Evolutionary conservation across 2,329 filamentous ascomycete genomes (phyloP).

Genomic region (Xylariaceae sp.): DNA sequence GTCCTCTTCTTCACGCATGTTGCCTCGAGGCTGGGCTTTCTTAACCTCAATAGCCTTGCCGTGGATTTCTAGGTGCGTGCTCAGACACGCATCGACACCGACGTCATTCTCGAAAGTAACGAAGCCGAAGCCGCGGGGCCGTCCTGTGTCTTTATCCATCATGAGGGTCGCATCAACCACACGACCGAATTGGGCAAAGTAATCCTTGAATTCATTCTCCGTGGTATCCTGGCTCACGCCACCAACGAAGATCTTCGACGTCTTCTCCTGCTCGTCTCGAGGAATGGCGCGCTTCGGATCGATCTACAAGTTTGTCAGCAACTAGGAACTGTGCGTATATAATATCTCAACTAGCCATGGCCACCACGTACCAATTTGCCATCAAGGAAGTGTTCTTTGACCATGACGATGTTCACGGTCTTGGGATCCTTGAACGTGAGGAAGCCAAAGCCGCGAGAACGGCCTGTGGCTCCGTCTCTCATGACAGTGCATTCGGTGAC

Average conservation of each 20-base stretch:
- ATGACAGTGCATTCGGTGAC: constrained; percentile 99
- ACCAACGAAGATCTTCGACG: constrained; percentile 97
- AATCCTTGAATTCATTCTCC: constrained; percentile 91
- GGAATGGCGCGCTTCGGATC: constrained; percentile 97
- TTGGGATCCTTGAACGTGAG: constrained; percentile 96
- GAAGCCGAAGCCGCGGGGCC: constrained; percentile 92
- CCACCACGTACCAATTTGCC: constrained; percentile 81
- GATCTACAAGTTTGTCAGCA: constrained; percentile 56
- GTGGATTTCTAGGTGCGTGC: constrained; percentile 80
- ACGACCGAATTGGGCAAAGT: constrained; percentile 93
- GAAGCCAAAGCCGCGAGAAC: constrained; percentile 94
- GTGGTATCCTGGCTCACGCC: constrained; percentile 96
- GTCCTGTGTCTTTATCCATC: constrained; percentile 99
- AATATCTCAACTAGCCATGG: background rate
- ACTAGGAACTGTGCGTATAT: background rate
- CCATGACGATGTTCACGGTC: constrained; percentile 98
- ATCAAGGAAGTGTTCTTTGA: constrained; percentile 96
- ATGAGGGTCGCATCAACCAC: constrained; percentile 97
- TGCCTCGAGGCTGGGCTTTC: constrained; percentile 91
- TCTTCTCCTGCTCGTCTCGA: constrained; percentile 95
- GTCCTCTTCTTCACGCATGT: constrained; percentile 86
- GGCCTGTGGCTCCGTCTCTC: constrained; percentile 88
- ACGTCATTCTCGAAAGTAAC: constrained; percentile 96
- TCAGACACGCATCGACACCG: constrained; percentile 86
- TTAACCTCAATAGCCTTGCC: constrained; percentile 98